Evolutionary conservation across 2,329 filamentous ascomycete genomes (phyloP).

Genomic region (Pseudogymnoascus sp.): DNA sequence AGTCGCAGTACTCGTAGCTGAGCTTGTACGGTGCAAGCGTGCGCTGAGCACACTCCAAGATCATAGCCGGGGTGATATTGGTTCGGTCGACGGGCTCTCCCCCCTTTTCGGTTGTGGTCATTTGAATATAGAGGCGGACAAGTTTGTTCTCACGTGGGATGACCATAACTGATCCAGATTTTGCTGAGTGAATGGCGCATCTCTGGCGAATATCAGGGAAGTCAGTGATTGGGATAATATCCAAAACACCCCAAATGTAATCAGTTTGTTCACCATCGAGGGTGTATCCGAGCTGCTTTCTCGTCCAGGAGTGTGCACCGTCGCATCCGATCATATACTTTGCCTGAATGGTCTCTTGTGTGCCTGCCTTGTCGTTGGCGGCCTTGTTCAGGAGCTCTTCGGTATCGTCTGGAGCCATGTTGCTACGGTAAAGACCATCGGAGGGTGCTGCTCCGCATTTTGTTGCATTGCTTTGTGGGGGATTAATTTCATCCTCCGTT

Average conservation of each 20-base stretch:
- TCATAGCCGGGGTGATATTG: slow-evolving; percentile 53
- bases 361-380: slow-evolving; percentile 30
- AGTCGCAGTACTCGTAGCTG: slow-evolving; percentile 54
- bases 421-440: slow-evolving; percentile 53
- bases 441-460: slow-evolving; percentile 20
- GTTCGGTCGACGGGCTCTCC: slow-evolving; percentile 45
- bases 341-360: slow-evolving; percentile 38
- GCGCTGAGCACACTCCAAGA: slow-evolving; percentile 53
- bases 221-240: slow-evolving; percentile 44
- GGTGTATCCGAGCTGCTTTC: slow-evolving; percentile 47
- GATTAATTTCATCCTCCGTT: slow-evolving; percentile 48
- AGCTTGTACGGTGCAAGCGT: slow-evolving; percentile 61
- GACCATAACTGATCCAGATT: slow-evolving; percentile 51
- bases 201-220: slow-evolving; percentile 52
- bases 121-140: slow-evolving; percentile 57
- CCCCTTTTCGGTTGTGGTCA: slow-evolving; percentile 39
- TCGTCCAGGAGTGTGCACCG: slow-evolving; percentile 58
- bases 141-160: slow-evolving; percentile 56
- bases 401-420: slow-evolving; percentile 47
- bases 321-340: slow-evolving; percentile 47
- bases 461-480: slow-evolving; percentile 33
- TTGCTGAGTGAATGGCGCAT: slow-evolving; percentile 48
- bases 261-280: slow-evolving; percentile 34
- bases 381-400: slow-evolving; percentile 36
- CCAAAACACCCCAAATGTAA: slow-evolving; percentile 38